Conservation (phyloP, 495 filamentous ascomycete species). For the Penicillium malachiteum region DNA sequence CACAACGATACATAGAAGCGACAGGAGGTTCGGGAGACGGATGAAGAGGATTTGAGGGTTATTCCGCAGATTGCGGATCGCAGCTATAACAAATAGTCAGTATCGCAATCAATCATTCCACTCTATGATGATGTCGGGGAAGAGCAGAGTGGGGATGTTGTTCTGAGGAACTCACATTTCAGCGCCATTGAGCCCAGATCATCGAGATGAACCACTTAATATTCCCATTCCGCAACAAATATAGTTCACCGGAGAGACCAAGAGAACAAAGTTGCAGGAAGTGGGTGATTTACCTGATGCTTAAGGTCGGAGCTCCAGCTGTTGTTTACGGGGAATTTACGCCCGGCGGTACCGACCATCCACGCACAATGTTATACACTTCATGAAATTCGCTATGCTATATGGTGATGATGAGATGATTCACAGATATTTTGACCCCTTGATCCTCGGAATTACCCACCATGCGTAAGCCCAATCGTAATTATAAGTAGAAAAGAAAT, state of each 20-base stretch:
- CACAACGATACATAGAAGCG: slow-evolving; percentile 80
- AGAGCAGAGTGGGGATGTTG: background rate
- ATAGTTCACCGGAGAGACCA: too few species aligned
- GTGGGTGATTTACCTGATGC: background rate
- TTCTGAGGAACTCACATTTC: slow-evolving; percentile 36
- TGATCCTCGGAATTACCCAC: background rate
- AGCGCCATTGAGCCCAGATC: slow-evolving; percentile 36
- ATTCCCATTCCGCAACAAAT: slow-evolving; percentile 18
- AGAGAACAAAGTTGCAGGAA: background rate
- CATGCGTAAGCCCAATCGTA: background rate
- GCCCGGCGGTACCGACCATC: slow-evolving; percentile 21
- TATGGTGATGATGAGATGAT: slow-evolving; percentile 3
- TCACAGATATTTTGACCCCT: background rate
- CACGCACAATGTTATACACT: slow-evolving; percentile 11
- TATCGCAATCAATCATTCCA: slow-evolving; percentile 3
- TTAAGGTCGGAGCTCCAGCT: slow-evolving; percentile 1
- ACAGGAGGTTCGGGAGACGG: slow-evolving; percentile 53
- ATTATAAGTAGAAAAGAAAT: background rate
- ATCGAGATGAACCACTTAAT: slow-evolving; percentile 15
- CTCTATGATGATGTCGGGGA: slow-evolving; percentile 14
- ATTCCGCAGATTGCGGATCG: slow-evolving; percentile 46
- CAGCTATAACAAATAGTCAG: slow-evolving; percentile 30
- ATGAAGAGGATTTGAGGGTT: slow-evolving; percentile 43
- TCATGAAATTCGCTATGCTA: slow-evolving; percentile 2
- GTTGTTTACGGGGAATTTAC: slow-evolving; percentile 31